Base-by-base conservation (phyloP, 257 asterid species). In the Solanum etuberosum region DNA sequence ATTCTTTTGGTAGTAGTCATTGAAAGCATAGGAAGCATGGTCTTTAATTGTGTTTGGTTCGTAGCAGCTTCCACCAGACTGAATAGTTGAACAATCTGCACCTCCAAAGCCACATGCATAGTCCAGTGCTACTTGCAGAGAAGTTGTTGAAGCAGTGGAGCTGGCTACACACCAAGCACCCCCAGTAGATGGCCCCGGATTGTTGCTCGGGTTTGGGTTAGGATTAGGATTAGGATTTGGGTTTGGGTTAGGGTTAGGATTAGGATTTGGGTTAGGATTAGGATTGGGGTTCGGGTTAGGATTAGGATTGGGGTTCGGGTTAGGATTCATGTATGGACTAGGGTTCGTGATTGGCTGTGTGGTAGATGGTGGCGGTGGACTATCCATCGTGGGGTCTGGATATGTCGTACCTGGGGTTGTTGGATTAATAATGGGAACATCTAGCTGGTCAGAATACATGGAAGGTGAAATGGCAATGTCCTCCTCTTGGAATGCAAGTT, bases 51-150 rank as follows among this genome's bases (percentile, higher is more conserved):
- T 96, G 84, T 90, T 90, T 25, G 99, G 99, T 0, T 97, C 93
- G 51, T 86, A 94, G 92, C 99, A 97, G 83, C 93, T 82, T 37
- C 91, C 97, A 54, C 92, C 91, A n/a, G 91, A 91, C 86, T 95
- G 99, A 85, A 97, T 88, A 35, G 91, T 91, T 16, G 99, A 92
- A 87, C 99, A 97, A 86, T 97, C 98, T 73, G 99, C 91, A 70
- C 98, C 99, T 6, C 99, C 99, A 87, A 91, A 95, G 63, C 99
- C 99, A 86, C 99, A 96, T 1, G 99, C 99, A 88, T 97, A 96
- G 89, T 97, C 99, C 89, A 97, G 90, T 63, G 99, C 99, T 71
- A 96, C 99, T 90, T 97, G 99, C 70, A 97, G 88, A 82, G 98
- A 95, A 34, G 98, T 95, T 84, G 91, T 88, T 38, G 99, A 92